A percentile compares a stretch with the other conserved stretches of the same genome.
Conservation (phyloP, 345 rosid genomes). For the Eucalyptus erythrocorys region DNA sequence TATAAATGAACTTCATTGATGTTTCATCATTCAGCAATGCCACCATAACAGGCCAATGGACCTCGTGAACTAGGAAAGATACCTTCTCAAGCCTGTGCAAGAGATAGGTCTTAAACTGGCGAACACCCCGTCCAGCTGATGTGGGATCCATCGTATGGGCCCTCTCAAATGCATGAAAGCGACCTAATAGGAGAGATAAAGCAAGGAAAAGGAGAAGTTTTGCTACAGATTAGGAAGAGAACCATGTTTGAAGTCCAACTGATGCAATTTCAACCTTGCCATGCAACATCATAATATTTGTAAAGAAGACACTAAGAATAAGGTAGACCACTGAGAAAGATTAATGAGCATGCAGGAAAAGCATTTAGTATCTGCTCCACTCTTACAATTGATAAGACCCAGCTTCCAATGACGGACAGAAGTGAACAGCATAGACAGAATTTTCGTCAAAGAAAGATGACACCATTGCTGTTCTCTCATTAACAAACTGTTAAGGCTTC, state of each 20-base stretch:
- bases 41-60: background rate
- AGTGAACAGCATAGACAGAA: background rate
- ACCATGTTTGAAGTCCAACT: background rate
- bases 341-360: background rate
- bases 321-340: background rate
- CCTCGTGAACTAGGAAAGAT: background rate
- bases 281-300: background rate
- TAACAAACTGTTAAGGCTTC: background rate
- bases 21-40: background rate
- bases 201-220: background rate
- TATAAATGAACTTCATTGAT: background rate
- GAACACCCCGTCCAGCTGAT: slow-evolving; percentile 85
- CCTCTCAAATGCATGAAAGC: slow-evolving; percentile 87
- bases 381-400: background rate
- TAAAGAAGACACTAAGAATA: background rate
- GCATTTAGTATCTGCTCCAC: background rate
- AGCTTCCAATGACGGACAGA: background rate
- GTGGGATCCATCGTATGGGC: slow-evolving; percentile 67
- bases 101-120: slow-evolving; percentile 91
- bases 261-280: background rate
- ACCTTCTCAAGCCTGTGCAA: slow-evolving; percentile 81
- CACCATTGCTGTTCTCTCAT: background rate
- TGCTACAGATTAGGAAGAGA: background rate
- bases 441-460: background rate
- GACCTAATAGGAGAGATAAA: slow-evolving; percentile 39